These are phyloP conservation scores for Tetramitus jugosus DNA, from an alignment of 208 protist species.

Conservation along the genomic window DNA sequence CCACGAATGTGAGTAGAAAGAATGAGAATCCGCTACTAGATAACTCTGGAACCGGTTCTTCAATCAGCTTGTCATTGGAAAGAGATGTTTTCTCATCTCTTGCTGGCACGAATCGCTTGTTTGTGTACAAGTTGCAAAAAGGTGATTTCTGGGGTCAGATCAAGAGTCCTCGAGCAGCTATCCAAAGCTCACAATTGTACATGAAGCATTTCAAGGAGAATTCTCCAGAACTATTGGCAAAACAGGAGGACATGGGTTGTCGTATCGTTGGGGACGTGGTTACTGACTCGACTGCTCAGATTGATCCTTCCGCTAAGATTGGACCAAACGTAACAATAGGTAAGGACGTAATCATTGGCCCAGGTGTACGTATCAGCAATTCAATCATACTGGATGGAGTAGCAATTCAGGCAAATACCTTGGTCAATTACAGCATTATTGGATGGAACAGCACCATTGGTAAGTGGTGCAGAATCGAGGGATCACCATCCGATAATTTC, in stretches of 20 bases:
- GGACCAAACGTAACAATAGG: conserved; percentile 88
- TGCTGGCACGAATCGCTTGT: neutral
- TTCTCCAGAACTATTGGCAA: neutral
- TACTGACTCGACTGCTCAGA: conserved; percentile 8
- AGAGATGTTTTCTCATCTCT: neutral
- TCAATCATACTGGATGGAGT: conserved; percentile 71
- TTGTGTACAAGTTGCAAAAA: neutral
- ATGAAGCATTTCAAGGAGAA: neutral
- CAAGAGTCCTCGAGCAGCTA: neutral
- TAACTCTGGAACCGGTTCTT: no score
- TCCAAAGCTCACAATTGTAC: neutral
- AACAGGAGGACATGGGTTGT: neutral
- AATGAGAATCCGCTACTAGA: no score
- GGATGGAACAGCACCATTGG: conserved; percentile 86
- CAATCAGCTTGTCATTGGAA: neutral
- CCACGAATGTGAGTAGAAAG: neutral
- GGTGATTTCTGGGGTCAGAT: neutral
- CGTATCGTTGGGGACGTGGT: neutral
- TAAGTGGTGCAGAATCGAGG: conserved; percentile 71
- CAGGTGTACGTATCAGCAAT: conserved; percentile 61
- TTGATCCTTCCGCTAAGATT: conserved; percentile 79
- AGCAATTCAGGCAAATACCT: conserved; percentile 60
- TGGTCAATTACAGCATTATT: conserved; percentile 78
- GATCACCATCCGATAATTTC: neutral
- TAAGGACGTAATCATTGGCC: conserved; percentile 74